Conservation (phyloP, 2,329 filamentous ascomycete genomes). For the Monosporascus sp. region DNA sequence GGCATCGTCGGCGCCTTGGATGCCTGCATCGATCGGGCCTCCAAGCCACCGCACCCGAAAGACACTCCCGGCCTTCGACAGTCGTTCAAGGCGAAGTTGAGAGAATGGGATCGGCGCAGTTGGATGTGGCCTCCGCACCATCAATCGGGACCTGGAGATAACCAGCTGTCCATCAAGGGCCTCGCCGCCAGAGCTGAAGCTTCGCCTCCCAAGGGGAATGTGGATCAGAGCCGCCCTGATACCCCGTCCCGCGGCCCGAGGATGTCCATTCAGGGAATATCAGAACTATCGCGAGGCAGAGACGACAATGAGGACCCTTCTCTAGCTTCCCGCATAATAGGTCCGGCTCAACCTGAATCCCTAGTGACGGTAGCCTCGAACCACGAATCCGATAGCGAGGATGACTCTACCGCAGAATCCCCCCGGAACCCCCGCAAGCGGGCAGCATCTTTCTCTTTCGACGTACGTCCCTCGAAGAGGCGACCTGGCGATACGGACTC, state of each 20-base stretch:
- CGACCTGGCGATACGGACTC: neutral
- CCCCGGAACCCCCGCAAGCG: neutral
- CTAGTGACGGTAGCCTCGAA: neutral
- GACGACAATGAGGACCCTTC: neutral
- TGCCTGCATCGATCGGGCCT: neutral
- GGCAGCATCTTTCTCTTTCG: neutral
- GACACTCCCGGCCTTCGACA: neutral
- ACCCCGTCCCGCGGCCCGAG: neutral
- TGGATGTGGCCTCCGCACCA: neutral
- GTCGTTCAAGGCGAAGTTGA: neutral
- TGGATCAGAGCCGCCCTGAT: neutral
- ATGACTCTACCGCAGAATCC: neutral
- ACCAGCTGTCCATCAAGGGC: neutral
- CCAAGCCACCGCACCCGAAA: neutral
- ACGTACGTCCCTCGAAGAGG: neutral
- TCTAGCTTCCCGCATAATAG: neutral
- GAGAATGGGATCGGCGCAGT: neutral
- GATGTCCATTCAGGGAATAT: neutral
- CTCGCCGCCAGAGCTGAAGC: neutral
- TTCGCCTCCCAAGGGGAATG: neutral
- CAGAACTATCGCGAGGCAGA: neutral
- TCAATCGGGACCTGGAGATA: neutral
- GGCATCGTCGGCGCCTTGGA: neutral
- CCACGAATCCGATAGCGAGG: neutral
- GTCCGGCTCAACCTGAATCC: neutral